Percentiles rank a stretch among this genome's conserved stretches.
Evolutionary conservation across 169 alveolate genomes (phyloP).

Genomic region (Plasmodium berghei): DNA sequence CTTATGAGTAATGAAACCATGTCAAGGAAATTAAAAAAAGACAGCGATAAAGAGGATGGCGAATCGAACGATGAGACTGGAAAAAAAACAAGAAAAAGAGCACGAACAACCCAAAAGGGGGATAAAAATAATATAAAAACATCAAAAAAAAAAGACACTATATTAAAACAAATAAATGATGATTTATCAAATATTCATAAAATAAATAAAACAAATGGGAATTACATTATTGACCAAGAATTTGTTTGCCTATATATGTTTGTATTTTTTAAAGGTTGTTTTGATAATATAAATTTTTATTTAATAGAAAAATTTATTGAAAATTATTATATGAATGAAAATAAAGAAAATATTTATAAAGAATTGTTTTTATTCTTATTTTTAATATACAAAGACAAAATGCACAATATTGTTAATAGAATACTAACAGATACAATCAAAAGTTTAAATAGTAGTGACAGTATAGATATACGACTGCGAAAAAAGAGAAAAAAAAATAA

Average conservation of each 20-base stretch:
- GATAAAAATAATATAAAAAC: too few relatives aligned
- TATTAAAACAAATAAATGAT: neutral
- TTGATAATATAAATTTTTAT: conserved; percentile 67
- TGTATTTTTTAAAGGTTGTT: conserved; percentile 44
- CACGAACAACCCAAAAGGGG: neutral
- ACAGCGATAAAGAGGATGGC: neutral
- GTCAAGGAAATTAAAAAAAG: neutral
- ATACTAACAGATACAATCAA: conserved; percentile 49
- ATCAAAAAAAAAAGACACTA: neutral
- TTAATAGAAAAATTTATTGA: conserved; percentile 74
- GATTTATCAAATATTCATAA: neutral
- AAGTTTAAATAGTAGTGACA: conserved; percentile 4
- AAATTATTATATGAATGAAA: conserved; percentile 47
- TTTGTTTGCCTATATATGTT: conserved; percentile 56
- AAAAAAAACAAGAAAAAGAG: neutral
- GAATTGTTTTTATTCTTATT: conserved; percentile 61
- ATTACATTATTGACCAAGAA: conserved; percentile 21
- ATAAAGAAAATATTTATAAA: conserved; percentile 55
- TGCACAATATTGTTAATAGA: conserved; percentile 57
- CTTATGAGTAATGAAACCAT: neutral
- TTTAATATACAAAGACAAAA: conserved; percentile 70
- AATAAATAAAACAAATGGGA: neutral
- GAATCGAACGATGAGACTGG: neutral
- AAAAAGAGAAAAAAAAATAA: conserved; percentile 18
- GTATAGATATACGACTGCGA: neutral